Evolutionary conservation across 257 asterid genomes (phyloP), one percentile per base, ranked within the genome.

Genomic region (Solanum pennellii): DNA sequence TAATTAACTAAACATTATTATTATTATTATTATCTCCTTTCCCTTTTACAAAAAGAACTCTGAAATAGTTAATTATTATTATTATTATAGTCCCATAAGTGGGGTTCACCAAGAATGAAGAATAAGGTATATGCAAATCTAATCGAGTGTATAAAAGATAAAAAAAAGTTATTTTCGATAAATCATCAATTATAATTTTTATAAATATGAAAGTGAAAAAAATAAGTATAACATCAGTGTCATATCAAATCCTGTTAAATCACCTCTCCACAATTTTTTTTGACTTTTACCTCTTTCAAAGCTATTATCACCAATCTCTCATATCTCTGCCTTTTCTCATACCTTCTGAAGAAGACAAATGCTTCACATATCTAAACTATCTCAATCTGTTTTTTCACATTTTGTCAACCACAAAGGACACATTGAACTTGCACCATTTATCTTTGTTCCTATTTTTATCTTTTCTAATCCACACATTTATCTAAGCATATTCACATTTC

Each of bases 211-310:
- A 27, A 12, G 1, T 1, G 6, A 27, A 27, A 20, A 13, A 6
- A 52, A 6, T 1, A 2, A 52, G 18, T 13, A 18, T 7, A 56
- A 56, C 0, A 20, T 0, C 1, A 56, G 4, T 56, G 4, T 56
- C 5, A 1, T 56, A 11, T 3, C 65, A 56, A 7, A 66, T 10
- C 15, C 4, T 62, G 31, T 62, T 62, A 21, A 23, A 62, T 10
- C 1, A 60, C 7, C 0, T 60, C 7, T 23, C 5, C 0, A 23
- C 31, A 23, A 60, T 10, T 60, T 1, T 23, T 4, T 23, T 60
- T n/a, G 1, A 10, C 0, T 20, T 14, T 6, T 14, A 47, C 7
- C 5, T 14, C 7, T 13, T 14, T 47, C 56, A 47, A 47, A 13
- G 1, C 7, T 47, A 47, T 47, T 47, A 47, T 6, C 18, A 47